phyloP scores from a whole-genome alignment of 495 filamentous ascomycete species.

The Penicillium salamii region DNA sequence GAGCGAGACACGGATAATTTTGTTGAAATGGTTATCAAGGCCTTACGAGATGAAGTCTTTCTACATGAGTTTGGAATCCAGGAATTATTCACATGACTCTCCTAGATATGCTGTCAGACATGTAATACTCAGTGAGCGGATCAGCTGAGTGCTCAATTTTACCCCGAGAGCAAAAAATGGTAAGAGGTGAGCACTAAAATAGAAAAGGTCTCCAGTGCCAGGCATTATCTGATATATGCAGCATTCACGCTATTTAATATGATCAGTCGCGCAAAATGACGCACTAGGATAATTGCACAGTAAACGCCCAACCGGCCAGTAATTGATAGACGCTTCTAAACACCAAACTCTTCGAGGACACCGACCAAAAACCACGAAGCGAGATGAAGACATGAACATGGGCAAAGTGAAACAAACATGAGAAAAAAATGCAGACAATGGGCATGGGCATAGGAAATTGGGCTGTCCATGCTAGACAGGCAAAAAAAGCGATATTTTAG shows the following conservation, averaged over 20 bases:
- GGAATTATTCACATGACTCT: too few relatives aligned
- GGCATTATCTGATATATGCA: too few relatives aligned
- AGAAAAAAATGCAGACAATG: background rate
- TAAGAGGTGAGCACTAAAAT: too few relatives aligned
- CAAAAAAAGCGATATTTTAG: background rate
- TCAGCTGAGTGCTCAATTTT: too few relatives aligned
- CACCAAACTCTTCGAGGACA: slow-evolving; percentile 15
- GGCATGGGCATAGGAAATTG: background rate
- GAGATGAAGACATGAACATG: slow-evolving; percentile 2
- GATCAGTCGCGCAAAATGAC: slow-evolving; percentile 12
- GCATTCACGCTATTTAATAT: slow-evolving; percentile 2
- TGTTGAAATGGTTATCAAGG: slow-evolving; percentile 22
- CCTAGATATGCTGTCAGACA: too few relatives aligned
- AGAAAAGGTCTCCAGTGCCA: too few relatives aligned
- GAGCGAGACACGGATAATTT: slow-evolving; percentile 27
- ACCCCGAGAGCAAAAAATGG: too few relatives aligned
- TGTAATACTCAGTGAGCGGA: too few relatives aligned
- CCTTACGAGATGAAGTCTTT: slow-evolving; percentile 21
- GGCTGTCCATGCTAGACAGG: background rate
- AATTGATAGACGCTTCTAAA: slow-evolving; percentile 31
- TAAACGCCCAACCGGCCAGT: slow-evolving; percentile 37
- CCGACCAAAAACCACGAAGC: background rate
- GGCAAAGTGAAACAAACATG: background rate
- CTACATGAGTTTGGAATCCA: slow-evolving; percentile 20
- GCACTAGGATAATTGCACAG: slow-evolving; percentile 25